Conservation (phyloP, 495 filamentous ascomycete species). For the Hyaloscypha hepaticicola region DNA sequence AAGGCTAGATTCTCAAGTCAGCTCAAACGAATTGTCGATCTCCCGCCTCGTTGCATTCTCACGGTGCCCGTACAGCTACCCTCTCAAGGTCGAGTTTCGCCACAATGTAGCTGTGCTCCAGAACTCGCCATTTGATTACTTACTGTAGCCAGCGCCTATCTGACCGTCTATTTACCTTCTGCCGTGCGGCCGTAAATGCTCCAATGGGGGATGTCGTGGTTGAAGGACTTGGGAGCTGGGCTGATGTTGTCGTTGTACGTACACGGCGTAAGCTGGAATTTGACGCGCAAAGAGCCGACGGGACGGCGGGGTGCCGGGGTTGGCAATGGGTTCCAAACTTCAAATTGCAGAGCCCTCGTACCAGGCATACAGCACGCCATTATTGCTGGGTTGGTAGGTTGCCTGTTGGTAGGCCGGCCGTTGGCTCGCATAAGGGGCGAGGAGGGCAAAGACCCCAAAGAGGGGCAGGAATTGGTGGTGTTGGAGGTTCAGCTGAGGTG, state of each 20-base stretch:
- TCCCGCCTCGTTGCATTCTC: conserved; percentile 7
- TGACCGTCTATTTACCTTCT: not conserved
- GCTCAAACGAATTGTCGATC: conserved; percentile 12
- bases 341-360: not conserved
- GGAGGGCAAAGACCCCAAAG: too few relatives aligned
- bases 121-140: not conserved
- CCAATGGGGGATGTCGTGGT: conserved; percentile 14
- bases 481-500: conserved; percentile 13
- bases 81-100: not conserved
- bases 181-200: conserved; percentile 17
- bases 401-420: not conserved
- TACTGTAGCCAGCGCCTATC: conserved; percentile 2
- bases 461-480: too few relatives aligned
- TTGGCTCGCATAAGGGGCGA: not conserved
- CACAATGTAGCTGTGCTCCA: not conserved
- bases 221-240: not conserved
- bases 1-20: conserved; percentile 14
- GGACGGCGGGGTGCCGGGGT: not conserved
- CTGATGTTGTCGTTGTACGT: conserved; percentile 16
- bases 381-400: not conserved
- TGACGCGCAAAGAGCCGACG: not conserved
- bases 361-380: not conserved
- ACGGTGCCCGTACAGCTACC: not conserved
- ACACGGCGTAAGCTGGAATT: conserved; percentile 9
- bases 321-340: not conserved